Evolutionary conservation across 2,329 filamentous ascomycete species (phyloP).

Genomic region (Nemania abortiva): DNA sequence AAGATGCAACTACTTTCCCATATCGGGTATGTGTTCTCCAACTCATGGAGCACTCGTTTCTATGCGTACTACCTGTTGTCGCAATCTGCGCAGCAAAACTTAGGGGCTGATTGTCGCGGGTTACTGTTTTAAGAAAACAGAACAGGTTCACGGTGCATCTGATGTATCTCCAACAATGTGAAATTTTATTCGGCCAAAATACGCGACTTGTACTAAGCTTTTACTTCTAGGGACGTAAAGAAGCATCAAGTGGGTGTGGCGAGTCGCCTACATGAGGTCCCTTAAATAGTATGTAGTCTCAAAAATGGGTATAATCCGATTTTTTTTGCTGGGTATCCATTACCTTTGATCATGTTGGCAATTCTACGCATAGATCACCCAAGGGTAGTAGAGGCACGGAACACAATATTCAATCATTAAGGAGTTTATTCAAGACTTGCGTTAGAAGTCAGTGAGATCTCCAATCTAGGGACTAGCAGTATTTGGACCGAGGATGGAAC

Average conservation of each 20-base stretch:
- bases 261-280: not conserved
- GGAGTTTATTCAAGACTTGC: not conserved
- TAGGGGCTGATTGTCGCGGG: not conserved
- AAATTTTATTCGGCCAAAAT: not conserved
- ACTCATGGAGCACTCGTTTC: not conserved
- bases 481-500: too few species aligned
- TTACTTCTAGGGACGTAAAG: not conserved
- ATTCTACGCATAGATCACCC: too few species aligned
- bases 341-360: not conserved
- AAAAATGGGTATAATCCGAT: constrained; percentile 24
- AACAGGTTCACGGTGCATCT: not conserved
- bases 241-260: not conserved
- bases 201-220: not conserved
- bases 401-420: too few species aligned
- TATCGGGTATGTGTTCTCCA: constrained; percentile 21
- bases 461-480: too few species aligned
- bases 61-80: not conserved
- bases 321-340: not conserved
- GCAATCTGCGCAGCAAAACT: constrained; percentile 3
- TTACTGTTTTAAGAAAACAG: not conserved
- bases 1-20: constrained; percentile 19
- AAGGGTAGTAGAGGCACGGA: too few species aligned
- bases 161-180: not conserved
- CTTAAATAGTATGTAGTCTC: not conserved
- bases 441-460: too few species aligned